Conservation (phyloP, 2,329 filamentous ascomycete species). For the Fusarium chuoi region DNA sequence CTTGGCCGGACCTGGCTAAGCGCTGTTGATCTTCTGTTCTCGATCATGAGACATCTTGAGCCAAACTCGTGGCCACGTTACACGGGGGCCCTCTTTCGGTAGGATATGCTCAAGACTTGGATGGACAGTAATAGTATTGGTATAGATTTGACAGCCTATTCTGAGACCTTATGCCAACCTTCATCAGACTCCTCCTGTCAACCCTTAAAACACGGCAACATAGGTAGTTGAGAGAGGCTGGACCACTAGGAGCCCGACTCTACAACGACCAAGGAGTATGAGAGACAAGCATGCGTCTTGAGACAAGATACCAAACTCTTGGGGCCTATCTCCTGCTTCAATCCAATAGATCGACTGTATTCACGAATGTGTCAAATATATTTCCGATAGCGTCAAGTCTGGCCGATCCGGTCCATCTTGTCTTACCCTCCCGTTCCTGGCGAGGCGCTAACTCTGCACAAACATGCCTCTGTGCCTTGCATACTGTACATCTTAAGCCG, state of each 20-base stretch:
- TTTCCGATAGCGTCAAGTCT: not conserved
- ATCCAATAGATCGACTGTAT: not conserved
- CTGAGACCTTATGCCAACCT: not conserved
- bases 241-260: not conserved
- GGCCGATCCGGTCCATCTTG: conserved; percentile 9
- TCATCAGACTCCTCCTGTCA: not conserved
- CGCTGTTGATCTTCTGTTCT: not conserved
- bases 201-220: not conserved
- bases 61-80: not conserved
- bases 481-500: not conserved
- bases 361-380: not conserved
- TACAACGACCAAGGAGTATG: not conserved
- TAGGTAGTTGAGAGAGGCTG: not conserved
- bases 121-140: not conserved
- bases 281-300: not conserved
- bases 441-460: conserved; percentile 2
- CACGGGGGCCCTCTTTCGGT: not conserved
- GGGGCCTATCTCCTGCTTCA: not conserved
- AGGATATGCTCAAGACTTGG: not conserved
- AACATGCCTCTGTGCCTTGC: conserved; percentile 11
- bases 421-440: conserved; percentile 15
- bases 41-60: not conserved
- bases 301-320: not conserved
- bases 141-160: not conserved
- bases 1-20: conserved; percentile 19